Percentiles rank a stretch among this genome's conserved stretches.
Conservation (phyloP, 2,329 filamentous ascomycete species). For the Fusarium buharicum region DNA sequence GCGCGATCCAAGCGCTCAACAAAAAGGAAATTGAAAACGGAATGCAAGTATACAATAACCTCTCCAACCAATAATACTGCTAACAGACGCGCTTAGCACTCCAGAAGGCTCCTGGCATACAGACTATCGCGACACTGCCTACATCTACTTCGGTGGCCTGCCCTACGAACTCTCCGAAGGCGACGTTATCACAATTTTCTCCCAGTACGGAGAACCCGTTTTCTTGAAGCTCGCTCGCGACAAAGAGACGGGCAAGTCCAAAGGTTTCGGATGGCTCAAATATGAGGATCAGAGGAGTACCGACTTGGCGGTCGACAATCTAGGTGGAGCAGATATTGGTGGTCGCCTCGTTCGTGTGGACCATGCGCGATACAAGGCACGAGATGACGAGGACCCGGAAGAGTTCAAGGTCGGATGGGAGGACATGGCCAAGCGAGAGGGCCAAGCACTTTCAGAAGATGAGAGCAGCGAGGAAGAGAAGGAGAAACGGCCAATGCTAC, state of each 20-base stretch:
- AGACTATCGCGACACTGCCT: slow-evolving; percentile 97
- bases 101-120: slow-evolving; percentile 94
- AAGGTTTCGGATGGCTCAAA: slow-evolving; percentile 95
- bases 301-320: slow-evolving; percentile 94
- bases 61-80: background rate
- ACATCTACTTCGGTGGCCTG: slow-evolving; percentile 93
- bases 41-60: slow-evolving; percentile 65
- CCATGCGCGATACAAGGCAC: slow-evolving; percentile 89
- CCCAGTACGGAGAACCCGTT: slow-evolving; percentile 93
- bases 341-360: slow-evolving; percentile 87
- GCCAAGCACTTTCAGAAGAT: slow-evolving; percentile 56
- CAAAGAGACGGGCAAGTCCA: slow-evolving; percentile 94
- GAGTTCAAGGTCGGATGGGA: slow-evolving; percentile 69
- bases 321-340: slow-evolving; percentile 85
- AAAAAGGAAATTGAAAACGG: slow-evolving; percentile 92
- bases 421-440: slow-evolving; percentile 66
- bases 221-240: slow-evolving; percentile 93
- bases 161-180: slow-evolving; percentile 94
- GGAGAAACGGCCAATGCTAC: slow-evolving; percentile 71
- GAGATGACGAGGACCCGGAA: slow-evolving; percentile 78
- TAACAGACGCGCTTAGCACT: slow-evolving; percentile 61
- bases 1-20: slow-evolving; percentile 91
- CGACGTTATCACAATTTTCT: slow-evolving; percentile 96
- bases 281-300: slow-evolving; percentile 98
- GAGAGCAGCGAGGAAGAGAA: slow-evolving; percentile 58